These are phyloP conservation scores for Backusella luteola DNA, from an alignment of 192 early-diverging fungal genomes.

Conservation along the genomic window DNA sequence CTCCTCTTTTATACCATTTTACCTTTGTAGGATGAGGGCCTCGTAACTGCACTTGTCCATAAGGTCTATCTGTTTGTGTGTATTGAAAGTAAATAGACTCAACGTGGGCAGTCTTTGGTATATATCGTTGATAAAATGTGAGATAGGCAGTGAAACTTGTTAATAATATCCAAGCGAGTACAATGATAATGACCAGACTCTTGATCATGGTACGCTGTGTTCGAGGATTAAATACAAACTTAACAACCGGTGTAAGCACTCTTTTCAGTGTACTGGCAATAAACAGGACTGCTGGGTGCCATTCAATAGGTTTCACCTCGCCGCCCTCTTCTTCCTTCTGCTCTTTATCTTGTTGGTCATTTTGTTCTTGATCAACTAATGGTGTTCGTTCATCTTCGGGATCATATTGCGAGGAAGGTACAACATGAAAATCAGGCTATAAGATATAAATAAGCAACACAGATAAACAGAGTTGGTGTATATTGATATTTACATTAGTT, in stretches of 20 bases:
- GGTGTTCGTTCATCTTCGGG: conserved; percentile 5
- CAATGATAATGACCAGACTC: conserved; percentile 16
- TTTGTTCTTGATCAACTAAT: background rate
- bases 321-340: background rate
- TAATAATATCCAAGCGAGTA: conserved; percentile 25
- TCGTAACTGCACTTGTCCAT: background rate
- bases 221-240: conserved; percentile 23
- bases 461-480: background rate
- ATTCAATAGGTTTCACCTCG: conserved; percentile 16
- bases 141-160: conserved; percentile 29
- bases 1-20: background rate
- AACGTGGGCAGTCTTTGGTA: conserved; percentile 27
- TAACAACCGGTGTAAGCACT: conserved; percentile 16
- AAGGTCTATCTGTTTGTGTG: background rate
- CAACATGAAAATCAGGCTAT: conserved; percentile 16
- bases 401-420: conserved; percentile 11
- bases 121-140: conserved; percentile 32
- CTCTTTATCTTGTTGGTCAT: background rate
- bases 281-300: conserved; percentile 15
- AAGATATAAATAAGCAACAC: background rate
- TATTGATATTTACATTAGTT: background rate
- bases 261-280: background rate
- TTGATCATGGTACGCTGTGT: conserved; percentile 28
- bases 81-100: conserved; percentile 34
- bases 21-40: conserved; percentile 8